Evolutionary conservation across 1,139 yeast species (phyloP), one percentile per base, ranked within the genome.

Genomic region (Lodderomyces margitis): DNA sequence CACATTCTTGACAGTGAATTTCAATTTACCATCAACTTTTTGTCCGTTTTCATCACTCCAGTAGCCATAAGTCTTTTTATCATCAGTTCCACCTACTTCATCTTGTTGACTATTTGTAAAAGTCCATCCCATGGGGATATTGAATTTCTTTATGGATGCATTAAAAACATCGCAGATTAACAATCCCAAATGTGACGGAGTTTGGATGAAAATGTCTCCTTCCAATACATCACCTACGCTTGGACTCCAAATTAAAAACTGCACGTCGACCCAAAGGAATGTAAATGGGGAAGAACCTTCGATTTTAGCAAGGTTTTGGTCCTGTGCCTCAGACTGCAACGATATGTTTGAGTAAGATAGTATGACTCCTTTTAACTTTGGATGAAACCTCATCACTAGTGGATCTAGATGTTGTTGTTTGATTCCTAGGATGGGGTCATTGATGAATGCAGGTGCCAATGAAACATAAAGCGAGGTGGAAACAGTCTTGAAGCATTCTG

Each of bases 111-210:
- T 80, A 38, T 94, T 92, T 41, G 85, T 74, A 62, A 91, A 92
- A 27, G 70, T 68, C 98, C 98, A 92, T 40, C 72, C 78, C 33
- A 68, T 66, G 14, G 98, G 98, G 48, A 92, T 88, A 53, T 80
- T 81, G 58, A 77, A 83, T 61, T 87, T 82, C 62, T 87, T 87
- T 50, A 92, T 88, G 41, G 94, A 82, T 25, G 97, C 98, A 65
- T 92, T 94, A 69, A 92, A 92, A 1, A 95, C 87, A 63, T 92
- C 98, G 60, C 87, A 92, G 41, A 92, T 75, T 52, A 92, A 75
- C 49, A 92, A 71, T 47, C 98, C 98, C 56, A 94, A 83, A 59
- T 92, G 98, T 7, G 96, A 85, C 12, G 96, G 96, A 1, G 97
- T 84, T 68, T 91, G 97, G 78, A 92, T 81, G 66, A 88, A 88